Base-by-base conservation (phyloP, 2,329 filamentous ascomycete species). In the Arthrobotrys musiformis region DNA sequence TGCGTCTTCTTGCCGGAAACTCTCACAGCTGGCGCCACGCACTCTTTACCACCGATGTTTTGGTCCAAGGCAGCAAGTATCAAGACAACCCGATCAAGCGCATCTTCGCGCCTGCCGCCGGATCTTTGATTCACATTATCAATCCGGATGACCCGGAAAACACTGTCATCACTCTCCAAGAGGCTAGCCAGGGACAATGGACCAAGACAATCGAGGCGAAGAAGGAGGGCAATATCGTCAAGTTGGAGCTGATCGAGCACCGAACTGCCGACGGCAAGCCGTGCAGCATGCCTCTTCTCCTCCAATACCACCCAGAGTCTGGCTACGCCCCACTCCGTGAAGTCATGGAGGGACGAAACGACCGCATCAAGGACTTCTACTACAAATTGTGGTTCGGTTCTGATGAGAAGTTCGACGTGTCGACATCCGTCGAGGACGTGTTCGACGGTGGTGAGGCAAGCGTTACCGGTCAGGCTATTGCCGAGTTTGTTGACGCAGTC, bases 331-430 rank as follows among this genome's bases (percentile, higher is more conserved):
- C 95, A 17, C 97, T 99, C 80, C 91, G 91, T 78, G 95, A 99
- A 84, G 92, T 98, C 79, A 99, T 99, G 95, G 89, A 93, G 37
- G 91, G 89, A 68, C 93, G 95, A 82, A 99, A 99, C 83, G 94
- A 99, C 83, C 92, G 93, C 79, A 98, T 99, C 87, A 99, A 99
- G 87, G 93, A 97, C 84, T 99, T 99, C 84, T 99, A 99, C 88
- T 99, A 97, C 90, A 90, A 91, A 81, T 91, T 96, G 80, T 99
- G 95, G 95, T 99, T 99, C 81, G 95, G 93, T 46, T 63, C 72
- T 3, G 88, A 94, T 76, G 94, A 97, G 82, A 85, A 88, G 48
- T 88, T 96, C 61, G 91, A 96, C 68, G 92, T 97, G 68, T 91
- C 97, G 81, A 91, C 92, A 15, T 87, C 92, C 37, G 92, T 97